Conservation (phyloP, 345 rosid genomes). For the Bretschneidera sinensis region DNA sequence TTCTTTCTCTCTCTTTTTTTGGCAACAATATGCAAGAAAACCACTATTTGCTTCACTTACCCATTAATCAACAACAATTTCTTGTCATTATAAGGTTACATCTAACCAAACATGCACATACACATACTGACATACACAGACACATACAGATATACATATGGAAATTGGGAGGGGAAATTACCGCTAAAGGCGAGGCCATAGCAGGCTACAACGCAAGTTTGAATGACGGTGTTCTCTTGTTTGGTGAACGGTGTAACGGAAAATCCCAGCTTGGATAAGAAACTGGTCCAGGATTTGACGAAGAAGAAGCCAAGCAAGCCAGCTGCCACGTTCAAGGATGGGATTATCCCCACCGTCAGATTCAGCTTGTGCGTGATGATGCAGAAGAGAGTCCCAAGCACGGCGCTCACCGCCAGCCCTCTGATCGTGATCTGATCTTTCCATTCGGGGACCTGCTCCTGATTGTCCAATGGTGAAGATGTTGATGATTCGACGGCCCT, state of each 20-base stretch:
- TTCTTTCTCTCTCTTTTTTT: too few relatives aligned
- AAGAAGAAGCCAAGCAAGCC: constrained; percentile 93
- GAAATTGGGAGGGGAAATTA: not conserved
- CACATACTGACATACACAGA: not conserved
- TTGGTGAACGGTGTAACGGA: constrained; percentile 64
- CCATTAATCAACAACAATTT: too few relatives aligned
- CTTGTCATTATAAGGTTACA: too few relatives aligned
- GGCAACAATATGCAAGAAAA: too few relatives aligned
- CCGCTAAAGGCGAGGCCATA: constrained; percentile 94
- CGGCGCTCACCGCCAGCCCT: constrained; percentile 63
- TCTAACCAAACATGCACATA: not conserved
- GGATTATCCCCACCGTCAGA: constrained; percentile 86
- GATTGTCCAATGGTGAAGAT: constrained; percentile 2
- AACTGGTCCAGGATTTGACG: constrained; percentile 83
- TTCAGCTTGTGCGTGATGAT: constrained; percentile 88
- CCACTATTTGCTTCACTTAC: too few relatives aligned
- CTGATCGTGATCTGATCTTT: constrained; percentile 86
- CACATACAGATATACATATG: not conserved
- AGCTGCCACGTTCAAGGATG: constrained; percentile 87
- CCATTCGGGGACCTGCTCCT: constrained; percentile 70
- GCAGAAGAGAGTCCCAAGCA: constrained; percentile 71
- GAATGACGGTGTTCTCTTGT: constrained; percentile 92
- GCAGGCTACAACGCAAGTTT: constrained; percentile 96
- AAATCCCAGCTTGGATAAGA: constrained; percentile 56
- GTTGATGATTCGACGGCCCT: constrained; percentile 3